Conservation (phyloP, 257 asterid species). For the Capsicum rhomboideum region DNA sequence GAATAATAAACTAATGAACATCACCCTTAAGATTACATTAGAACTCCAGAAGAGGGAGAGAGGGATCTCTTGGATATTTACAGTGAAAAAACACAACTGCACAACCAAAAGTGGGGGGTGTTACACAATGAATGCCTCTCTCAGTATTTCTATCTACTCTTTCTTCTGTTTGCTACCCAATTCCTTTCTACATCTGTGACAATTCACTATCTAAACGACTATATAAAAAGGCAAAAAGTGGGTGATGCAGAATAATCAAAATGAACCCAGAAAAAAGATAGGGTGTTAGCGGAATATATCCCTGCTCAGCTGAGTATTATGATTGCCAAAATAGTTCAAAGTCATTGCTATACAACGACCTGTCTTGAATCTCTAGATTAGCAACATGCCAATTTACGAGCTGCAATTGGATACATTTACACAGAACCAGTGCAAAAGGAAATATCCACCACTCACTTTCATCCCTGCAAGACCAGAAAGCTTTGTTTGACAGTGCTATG, state of each 20-base stretch:
- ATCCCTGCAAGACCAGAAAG: conserved; percentile 47
- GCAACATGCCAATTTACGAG: conserved; percentile 92
- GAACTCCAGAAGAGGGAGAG: conserved; percentile 9
- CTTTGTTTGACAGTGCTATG: background rate
- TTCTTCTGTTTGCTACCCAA: conserved; percentile 15
- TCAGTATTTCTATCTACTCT: background rate
- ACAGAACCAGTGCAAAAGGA: conserved; percentile 70
- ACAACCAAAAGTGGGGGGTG: conserved; percentile 26
- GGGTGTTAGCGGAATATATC: conserved; percentile 46
- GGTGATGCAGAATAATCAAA: conserved; percentile 13
- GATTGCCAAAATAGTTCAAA: conserved; percentile 89
- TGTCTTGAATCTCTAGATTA: conserved; percentile 92
- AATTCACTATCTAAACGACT: conserved; percentile 25
- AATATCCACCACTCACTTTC: conserved; percentile 99
- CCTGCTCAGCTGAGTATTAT: conserved; percentile 27
- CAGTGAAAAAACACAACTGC: conserved; percentile 38
- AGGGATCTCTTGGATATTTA: conserved; percentile 39
- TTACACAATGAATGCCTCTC: conserved; percentile 44
- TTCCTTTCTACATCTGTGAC: conserved; percentile 46
- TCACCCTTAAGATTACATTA: background rate
- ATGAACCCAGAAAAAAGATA: conserved; percentile 44
- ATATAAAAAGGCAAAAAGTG: conserved; percentile 10
- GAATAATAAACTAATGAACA: background rate
- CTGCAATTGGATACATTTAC: conserved; percentile 86
- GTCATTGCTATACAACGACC: conserved; percentile 88